Evolutionary conservation across 1,284 basidiomycete genomes (phyloP).

Genomic region (Ganoderma leucocontextum): DNA sequence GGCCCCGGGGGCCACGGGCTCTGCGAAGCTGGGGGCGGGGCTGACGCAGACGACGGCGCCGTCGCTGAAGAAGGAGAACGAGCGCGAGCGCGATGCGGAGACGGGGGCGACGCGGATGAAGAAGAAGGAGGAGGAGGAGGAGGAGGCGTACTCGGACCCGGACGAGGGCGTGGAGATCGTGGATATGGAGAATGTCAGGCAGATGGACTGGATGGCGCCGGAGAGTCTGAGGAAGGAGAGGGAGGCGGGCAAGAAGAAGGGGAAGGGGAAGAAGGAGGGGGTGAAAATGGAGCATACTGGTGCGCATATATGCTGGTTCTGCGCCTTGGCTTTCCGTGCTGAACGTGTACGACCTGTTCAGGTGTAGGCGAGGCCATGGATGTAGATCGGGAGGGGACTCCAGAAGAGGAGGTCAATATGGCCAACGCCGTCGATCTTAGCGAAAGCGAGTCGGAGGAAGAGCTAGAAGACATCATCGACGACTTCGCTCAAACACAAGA

Average conservation of each 20-base stretch:
- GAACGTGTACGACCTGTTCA: constrained; percentile 4
- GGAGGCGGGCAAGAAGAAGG: constrained; percentile 50
- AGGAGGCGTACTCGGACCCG: constrained; percentile 85
- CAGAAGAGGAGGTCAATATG: constrained; percentile 56
- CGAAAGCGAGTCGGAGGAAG: constrained; percentile 88
- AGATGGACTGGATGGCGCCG: constrained; percentile 91
- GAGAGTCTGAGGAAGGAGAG: constrained; percentile 75
- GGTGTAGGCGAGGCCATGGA: constrained; percentile 40
- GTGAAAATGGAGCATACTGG: constrained; percentile 44
- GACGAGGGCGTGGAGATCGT: constrained; percentile 89
- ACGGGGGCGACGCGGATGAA: constrained; percentile 38
- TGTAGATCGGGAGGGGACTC: constrained; percentile 36
- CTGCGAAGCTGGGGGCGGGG: constrained; percentile 55
- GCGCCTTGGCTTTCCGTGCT: background rate
- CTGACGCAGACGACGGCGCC: constrained; percentile 54
- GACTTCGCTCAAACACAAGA: constrained; percentile 70
- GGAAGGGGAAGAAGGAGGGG: constrained; percentile 56
- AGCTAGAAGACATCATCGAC: constrained; percentile 84
- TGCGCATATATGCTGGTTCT: constrained; percentile 31
- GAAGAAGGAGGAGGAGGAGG: constrained; percentile 52
- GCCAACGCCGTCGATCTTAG: constrained; percentile 83
- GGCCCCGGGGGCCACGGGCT: constrained; percentile 48
- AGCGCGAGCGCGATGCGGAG: constrained; percentile 40
- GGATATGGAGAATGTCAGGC: constrained; percentile 84
- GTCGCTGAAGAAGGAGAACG: constrained; percentile 52